Percentiles rank a stretch among this genome's conserved stretches.
These are phyloP conservation scores for Leccinum disarticulatum DNA, from an alignment of 768 basidiomycete species.

Conservation along the genomic window DNA sequence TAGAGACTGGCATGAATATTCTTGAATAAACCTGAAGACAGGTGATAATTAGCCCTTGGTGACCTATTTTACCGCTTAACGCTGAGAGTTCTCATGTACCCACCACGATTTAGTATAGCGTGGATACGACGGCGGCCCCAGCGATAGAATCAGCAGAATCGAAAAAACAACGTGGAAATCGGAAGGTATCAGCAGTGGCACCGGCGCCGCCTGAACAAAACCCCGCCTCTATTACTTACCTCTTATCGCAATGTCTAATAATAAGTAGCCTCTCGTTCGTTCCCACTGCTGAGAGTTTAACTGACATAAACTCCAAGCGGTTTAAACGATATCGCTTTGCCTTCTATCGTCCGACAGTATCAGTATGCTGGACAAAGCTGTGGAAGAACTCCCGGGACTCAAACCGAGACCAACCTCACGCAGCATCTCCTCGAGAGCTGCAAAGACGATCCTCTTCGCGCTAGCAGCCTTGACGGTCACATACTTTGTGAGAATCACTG, in stretches of 20 bases:
- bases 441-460: constrained; percentile 14
- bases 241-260: not conserved
- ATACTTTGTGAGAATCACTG: constrained; percentile 6
- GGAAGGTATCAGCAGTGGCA: not conserved
- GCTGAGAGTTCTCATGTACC: not conserved
- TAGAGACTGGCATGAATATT: not conserved
- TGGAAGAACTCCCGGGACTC: constrained; percentile 14
- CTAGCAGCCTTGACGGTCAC: constrained; percentile 20
- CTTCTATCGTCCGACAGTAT: not conserved
- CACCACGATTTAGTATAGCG: constrained; percentile 2
- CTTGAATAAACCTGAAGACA: not conserved
- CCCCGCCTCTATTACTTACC: no score
- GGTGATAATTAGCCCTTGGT: not conserved
- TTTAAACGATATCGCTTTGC: not conserved
- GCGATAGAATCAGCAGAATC: not conserved
- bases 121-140: not conserved
- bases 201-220: no score
- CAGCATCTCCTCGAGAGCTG: constrained; percentile 7
- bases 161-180: not conserved
- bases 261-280: not conserved
- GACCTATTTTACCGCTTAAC: not conserved
- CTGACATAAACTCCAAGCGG: not conserved
- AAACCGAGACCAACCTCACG: not conserved
- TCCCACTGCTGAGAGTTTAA: not conserved
- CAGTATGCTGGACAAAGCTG: constrained; percentile 18